Evolutionary conservation across 176 grass and related monocot species (phyloP), one percentile per base, ranked within the genome.

Genomic region (Oryza glumipatula): DNA sequence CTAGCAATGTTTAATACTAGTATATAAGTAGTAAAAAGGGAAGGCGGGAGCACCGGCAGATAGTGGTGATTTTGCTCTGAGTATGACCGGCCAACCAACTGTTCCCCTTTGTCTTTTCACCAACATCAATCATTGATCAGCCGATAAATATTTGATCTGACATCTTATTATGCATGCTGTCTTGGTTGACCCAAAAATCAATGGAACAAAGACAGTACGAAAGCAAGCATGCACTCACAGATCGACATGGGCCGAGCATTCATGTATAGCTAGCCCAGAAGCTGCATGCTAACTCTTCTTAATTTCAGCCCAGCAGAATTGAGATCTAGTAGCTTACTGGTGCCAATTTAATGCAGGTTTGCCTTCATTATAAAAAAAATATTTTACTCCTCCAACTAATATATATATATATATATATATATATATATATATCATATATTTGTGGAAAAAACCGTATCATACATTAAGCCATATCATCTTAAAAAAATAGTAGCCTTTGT

Each of bases 251-350:
- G 35, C 68, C 35, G 13, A 45, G 19, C 43, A 51, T 35, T 45
- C 41, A 68, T 33, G 9, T 67, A 30, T 30, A 30, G 28, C 28
- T 30, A 32, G 64, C 64, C 43, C 44, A 68, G 68, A 39, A 21
- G 45, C 36, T 30, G 0, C 56, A 44, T 30, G 33, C 3, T 35
- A 35, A 3, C 10, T 68, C 64, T 33, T 44, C 15, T 63, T 60
- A 39, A 30, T 41, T 21, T 71, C 49, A 66, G 39, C 60, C 76
- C n/a, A 44, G 17, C 77, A 79, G 15, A 48, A 33, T 33, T 79
- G 77, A 24, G 11, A 44, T 22, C 76, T 30, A 30, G 44, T 30
- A 30, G 44, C 28, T 30, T 9, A 9, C 19, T 60, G 19, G n/a
- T 60, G 19, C 7, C 56, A 60, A 13, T 6, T 17, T 17, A 54